Evolutionary conservation across 768 basidiomycete species (phyloP), one percentile per base, ranked within the genome.

Genomic region (Lactifluus echinatus): DNA sequence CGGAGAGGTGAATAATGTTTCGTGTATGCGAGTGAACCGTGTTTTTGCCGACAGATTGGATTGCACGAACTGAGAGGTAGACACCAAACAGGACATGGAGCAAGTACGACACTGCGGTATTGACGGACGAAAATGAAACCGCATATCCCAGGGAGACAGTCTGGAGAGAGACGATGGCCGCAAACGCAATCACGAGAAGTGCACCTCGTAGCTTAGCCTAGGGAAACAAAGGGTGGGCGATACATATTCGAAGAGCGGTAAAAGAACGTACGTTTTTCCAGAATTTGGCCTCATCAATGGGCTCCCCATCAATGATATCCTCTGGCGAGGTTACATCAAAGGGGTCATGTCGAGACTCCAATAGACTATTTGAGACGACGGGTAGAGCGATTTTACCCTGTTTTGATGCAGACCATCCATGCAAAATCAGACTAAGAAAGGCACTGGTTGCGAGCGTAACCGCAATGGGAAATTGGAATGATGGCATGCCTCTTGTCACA

Each of bases 271-370:
- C 83, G 69, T 73, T 71, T n/a, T 64, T 62, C 83, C 83, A 84
- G 68, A 89, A 89, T 3, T 56, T 69, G 3, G 73, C 74, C 50
- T 79, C 83, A 23, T 86, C 70, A 39, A 88, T 73, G 8, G 87
- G 83, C 51, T 78, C 77, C 3, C 87, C 87, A 59, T 88, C 83
- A 12, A 83, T 57, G 34, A 79, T 62, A 63, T 92, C 89, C 66
- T 85, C 84, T 8, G 82, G 79, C n/a, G 67, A 81, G 19, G 81
- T 79, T n/a, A 92, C 83, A 66, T 82, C 79, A 65, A 87, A 88
- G 11, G 84, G 81, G 64, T 88, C 86, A 12, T 67, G 68, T 40
- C 44, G 53, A 10, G 62, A 62, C 1, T 53, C 63, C 17, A 65
- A 65, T 31, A 67, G 65, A 6, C 65, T 65, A 14, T 66, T 64